Percentiles rank a stretch among this genome's conserved stretches.
phyloP scores from a whole-genome alignment of 2,329 filamentous ascomycete genomes.

The Massarina eburnea region DNA sequence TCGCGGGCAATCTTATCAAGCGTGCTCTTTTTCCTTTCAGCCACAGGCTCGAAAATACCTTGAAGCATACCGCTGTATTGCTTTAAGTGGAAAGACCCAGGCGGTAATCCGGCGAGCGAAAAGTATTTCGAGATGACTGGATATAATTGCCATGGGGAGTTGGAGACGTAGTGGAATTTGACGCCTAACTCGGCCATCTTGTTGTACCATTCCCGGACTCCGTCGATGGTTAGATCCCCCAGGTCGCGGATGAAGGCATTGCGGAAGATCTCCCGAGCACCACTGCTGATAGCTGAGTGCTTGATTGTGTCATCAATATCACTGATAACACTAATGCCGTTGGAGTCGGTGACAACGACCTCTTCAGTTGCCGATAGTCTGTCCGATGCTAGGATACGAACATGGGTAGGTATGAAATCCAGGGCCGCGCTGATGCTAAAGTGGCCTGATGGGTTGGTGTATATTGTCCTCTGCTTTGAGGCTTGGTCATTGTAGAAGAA shows the following conservation, averaged over 20 bases:
- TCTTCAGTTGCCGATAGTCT: constrained; percentile 78
- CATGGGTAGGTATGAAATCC: constrained; percentile 87
- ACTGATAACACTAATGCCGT: constrained; percentile 88
- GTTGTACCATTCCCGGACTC: constrained; percentile 88
- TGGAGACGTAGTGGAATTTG: constrained; percentile 95
- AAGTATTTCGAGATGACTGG: constrained; percentile 88
- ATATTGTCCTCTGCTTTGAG: constrained; percentile 81
- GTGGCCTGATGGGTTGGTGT: constrained; percentile 86
- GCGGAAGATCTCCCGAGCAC: constrained; percentile 90
- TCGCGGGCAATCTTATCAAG: constrained; percentile 83
- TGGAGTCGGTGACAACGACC: constrained; percentile 73
- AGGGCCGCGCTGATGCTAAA: constrained; percentile 79
- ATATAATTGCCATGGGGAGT: constrained; percentile 97
- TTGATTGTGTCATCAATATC: constrained; percentile 99
- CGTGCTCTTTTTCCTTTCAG: constrained; percentile 88
- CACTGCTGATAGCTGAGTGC: constrained; percentile 83
- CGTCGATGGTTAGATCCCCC: constrained; percentile 76
- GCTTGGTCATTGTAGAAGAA: constrained; percentile 91
- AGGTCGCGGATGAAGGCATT: constrained; percentile 93
- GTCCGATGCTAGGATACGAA: constrained; percentile 84
- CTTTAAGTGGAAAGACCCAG: constrained; percentile 91
- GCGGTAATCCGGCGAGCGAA: constrained; percentile 74
- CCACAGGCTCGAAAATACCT: constrained; percentile 96
- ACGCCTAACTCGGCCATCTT: constrained; percentile 78
- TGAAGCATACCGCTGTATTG: constrained; percentile 97